Base-by-base conservation (phyloP, 345 rosid species). In the Pugionium cornutum region DNA sequence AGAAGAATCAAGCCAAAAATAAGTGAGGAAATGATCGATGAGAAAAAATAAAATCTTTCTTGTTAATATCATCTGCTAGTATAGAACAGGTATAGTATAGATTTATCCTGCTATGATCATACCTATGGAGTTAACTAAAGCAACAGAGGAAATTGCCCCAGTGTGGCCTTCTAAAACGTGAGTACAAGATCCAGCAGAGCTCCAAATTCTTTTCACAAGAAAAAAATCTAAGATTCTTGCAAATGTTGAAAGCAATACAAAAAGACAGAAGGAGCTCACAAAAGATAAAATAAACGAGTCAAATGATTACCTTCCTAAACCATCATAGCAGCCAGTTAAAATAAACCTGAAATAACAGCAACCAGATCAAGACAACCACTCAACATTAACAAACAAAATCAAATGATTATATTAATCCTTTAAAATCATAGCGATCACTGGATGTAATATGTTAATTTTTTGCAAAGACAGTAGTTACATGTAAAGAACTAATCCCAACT, bases 251-350 rank as follows among this genome's bases (percentile, higher is more conserved):
- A 68, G 5, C 46, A 68, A 62, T 39, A 43, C 7, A 39, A 57
- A 44, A 35, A 26, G 0, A 36, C 11, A 47, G 33, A 8, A 37
- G 29, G 10, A 39, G 5, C 26, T 50, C 46, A 34, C 3, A 74
- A 25, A 56, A 49, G 43, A 42, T 47, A 9, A 2, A 28, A 41
- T 6, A 60, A 28, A 60, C 26, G 2, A 9, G n/a, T 54, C 32
- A 53, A 39, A 37, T 48, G 43, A 34, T 74, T 67, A 88, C 98
- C 96, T 84, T 72, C 91, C 94, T 66, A 85, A 73, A 55, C 87
- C 77, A 77, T 89, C 98, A 69, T 85, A 91, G 81, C 90, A 85
- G 41, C 99, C 97, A 0, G 95, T 83, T 81, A 94, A 74, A 72
- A 92, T 77, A 73, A 92, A 88, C 80, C 99, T 90, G 90, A 84